Percentiles rank a stretch among this genome's conserved stretches.
Conservation (phyloP, 805 yeast genomes). For the Metschnikowia kunwiensis region DNA sequence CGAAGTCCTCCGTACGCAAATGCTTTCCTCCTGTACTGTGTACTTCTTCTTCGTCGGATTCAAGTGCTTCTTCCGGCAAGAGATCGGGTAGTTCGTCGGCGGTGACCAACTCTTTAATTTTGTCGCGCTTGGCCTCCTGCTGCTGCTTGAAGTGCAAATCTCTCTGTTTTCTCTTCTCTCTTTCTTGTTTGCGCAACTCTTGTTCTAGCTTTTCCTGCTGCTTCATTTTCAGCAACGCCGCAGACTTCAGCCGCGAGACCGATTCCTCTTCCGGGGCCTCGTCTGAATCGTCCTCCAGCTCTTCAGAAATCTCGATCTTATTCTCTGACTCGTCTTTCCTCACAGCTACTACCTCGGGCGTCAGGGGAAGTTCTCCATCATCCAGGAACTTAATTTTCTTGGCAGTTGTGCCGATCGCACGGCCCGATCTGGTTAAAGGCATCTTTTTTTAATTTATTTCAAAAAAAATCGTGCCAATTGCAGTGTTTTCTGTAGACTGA, state of each 20-base stretch:
- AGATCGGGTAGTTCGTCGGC: slow-evolving; percentile 37
- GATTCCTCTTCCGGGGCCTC: slow-evolving; percentile 48
- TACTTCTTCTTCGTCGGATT: slow-evolving; percentile 20
- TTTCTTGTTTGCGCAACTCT: slow-evolving; percentile 26
- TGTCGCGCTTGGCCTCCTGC: slow-evolving; percentile 29
- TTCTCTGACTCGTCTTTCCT: not conserved
- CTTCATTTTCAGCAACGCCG: slow-evolving; percentile 25
- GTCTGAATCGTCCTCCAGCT: slow-evolving; percentile 22
- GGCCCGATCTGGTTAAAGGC: slow-evolving; percentile 32
- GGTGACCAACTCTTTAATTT: slow-evolving; percentile 11
- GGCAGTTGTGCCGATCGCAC: slow-evolving; percentile 15
- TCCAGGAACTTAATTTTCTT: slow-evolving; percentile 35
- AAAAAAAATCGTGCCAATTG: no score
- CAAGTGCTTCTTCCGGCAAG: slow-evolving; percentile 40
- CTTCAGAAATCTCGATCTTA: no score
- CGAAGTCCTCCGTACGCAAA: slow-evolving; percentile 31
- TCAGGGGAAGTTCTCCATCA: slow-evolving; percentile 22
- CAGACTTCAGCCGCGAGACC: slow-evolving; percentile 26
- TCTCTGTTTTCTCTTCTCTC: slow-evolving; percentile 35
- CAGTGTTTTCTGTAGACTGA: not conserved
- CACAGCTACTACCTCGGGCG: slow-evolving; percentile 10
- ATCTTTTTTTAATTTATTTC: no score
- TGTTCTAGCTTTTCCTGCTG: slow-evolving; percentile 23
- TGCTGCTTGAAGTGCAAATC: slow-evolving; percentile 35
- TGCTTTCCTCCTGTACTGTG: slow-evolving; percentile 25